Percentiles rank a stretch among this genome's conserved stretches.
These are phyloP conservation scores for Macrolepiota fuliginosa DNA, from an alignment of 768 basidiomycete species.

Conservation along the genomic window DNA sequence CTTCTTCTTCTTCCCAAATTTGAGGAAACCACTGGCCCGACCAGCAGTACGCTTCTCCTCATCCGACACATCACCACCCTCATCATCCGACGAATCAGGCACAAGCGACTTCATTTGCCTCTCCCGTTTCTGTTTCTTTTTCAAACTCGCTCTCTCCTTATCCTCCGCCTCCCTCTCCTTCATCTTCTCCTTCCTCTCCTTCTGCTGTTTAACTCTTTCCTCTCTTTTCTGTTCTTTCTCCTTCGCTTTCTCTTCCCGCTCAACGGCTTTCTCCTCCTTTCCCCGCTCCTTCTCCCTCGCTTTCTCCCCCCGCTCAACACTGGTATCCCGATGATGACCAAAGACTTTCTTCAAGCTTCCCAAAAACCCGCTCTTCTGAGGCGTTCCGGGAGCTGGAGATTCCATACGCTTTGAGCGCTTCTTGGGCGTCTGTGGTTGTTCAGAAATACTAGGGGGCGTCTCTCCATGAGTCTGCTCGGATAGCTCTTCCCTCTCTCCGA, in stretches of 20 bases:
- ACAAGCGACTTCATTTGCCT: not conserved
- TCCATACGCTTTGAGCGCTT: too few species aligned
- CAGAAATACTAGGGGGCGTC: not conserved
- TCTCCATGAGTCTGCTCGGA: not conserved
- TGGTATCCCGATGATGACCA: constrained; percentile 12
- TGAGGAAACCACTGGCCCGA: not conserved
- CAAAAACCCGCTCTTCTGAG: constrained; percentile 32
- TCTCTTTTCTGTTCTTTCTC: not conserved
- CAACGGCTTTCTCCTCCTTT: constrained; percentile 4
- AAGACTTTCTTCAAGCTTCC: constrained; percentile 48
- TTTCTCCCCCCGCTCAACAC: constrained; percentile 2
- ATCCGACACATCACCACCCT: not conserved
- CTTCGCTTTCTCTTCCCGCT: not conserved
- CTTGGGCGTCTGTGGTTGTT: constrained; percentile 2
- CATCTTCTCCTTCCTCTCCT: constrained; percentile 10
- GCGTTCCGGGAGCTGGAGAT: constrained; percentile 11
- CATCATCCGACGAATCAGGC: not conserved
- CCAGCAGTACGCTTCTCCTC: constrained; percentile 4
- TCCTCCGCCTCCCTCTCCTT: not conserved
- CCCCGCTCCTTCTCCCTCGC: not conserved
- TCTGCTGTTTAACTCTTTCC: not conserved
- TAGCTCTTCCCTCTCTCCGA: not conserved
- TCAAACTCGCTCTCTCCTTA: not conserved
- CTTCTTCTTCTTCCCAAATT: constrained; percentile 5
- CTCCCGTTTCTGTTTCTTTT: not conserved